A percentile compares a stretch with the other conserved stretches of the same genome.
phyloP scores from a whole-genome alignment of 2,329 filamentous ascomycete species.

The Dothideomycetes sp. region DNA sequence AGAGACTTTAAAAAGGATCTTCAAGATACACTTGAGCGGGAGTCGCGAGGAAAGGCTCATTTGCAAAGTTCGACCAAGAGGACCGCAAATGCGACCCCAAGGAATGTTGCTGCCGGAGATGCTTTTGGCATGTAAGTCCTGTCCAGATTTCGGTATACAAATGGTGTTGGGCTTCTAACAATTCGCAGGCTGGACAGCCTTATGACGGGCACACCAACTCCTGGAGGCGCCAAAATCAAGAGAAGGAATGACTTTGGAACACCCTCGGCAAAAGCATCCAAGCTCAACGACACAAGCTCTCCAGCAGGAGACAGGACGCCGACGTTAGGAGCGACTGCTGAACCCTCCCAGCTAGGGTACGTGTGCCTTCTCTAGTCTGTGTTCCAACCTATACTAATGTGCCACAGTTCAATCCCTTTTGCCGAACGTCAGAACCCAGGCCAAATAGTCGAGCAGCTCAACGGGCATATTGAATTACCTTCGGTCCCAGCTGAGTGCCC shows the following conservation, averaged over 20 bases:
- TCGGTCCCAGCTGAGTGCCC: conserved; percentile 56
- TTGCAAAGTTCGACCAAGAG: conserved; percentile 51
- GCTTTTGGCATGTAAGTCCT: conserved; percentile 68
- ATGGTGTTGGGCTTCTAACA: not conserved
- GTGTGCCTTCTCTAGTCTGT: no score
- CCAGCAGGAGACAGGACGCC: conserved; percentile 36
- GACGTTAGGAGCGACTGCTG: not conserved
- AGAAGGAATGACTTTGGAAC: conserved; percentile 45
- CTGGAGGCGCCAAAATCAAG: conserved; percentile 41
- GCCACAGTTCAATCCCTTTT: conserved; percentile 49
- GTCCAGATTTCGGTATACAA: conserved; percentile 5
- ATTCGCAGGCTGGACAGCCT: conserved; percentile 38
- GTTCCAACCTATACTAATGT: conserved; percentile 19
- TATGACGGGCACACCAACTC: conserved; percentile 35
- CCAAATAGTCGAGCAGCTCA: conserved; percentile 74
- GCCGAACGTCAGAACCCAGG: conserved; percentile 69
- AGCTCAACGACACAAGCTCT: conserved; percentile 40
- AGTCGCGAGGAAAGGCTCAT: conserved; percentile 57
- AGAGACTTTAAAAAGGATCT: conserved; percentile 77
- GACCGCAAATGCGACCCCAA: conserved; percentile 47
- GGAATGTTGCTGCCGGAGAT: conserved; percentile 45
- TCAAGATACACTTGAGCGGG: conserved; percentile 73
- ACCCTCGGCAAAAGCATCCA: conserved; percentile 37
- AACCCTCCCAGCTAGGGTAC: conserved; percentile 9
- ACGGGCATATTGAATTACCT: conserved; percentile 57